Base-by-base conservation (phyloP, 495 filamentous ascomycete genomes). In the Tuber indicum region DNA sequence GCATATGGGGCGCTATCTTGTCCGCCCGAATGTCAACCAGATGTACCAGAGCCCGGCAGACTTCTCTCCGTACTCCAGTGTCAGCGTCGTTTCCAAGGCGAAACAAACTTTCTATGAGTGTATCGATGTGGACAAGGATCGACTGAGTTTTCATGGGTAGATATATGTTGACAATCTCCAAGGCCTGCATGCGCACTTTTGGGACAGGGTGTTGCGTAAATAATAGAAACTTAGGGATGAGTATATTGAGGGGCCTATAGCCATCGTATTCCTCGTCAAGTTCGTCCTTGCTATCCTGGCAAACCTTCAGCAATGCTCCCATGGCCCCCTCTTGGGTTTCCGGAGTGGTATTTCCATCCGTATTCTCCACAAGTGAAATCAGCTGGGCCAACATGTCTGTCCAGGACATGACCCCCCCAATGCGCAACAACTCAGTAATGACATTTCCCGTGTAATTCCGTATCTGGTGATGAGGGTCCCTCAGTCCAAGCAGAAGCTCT, bases 21-120 rank as follows among this genome's bases (percentile, higher is more conserved):
- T 94, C 93, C 1, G 96, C 94, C 9, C 92, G 88, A 74, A 95
- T 91, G 77, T 99, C 96, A 42, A 97, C 93, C 9, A 98, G 89
- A 70, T 95, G 92, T 23, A 95, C 92, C 84, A 99, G 97, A 3
- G 94, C 91, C 77, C 95, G 91, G 85, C 96, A 99, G 6, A 98
- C 94, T 78, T 95, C 92, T 78, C 92, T 91, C 47, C 94, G 90
- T 44, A 98, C 93, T 74, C 95, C 93, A 58, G 91, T 86, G 75
- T 88, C 91, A 3, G 87, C 79, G 80, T 98, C 96, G 71, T 89
- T 86, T 14, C 96, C 88, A 6, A 98, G 88, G 70, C 89, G 88
- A 84, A 98, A 97, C 23, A 98, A 87, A 69, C 91, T 90, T 77
- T 91, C 91, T 32, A 98, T 86, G 76, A 98, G 89, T 47, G 89